Base-by-base conservation (phyloP, 306 rosid species). In the Prinsepia uniflora region DNA sequence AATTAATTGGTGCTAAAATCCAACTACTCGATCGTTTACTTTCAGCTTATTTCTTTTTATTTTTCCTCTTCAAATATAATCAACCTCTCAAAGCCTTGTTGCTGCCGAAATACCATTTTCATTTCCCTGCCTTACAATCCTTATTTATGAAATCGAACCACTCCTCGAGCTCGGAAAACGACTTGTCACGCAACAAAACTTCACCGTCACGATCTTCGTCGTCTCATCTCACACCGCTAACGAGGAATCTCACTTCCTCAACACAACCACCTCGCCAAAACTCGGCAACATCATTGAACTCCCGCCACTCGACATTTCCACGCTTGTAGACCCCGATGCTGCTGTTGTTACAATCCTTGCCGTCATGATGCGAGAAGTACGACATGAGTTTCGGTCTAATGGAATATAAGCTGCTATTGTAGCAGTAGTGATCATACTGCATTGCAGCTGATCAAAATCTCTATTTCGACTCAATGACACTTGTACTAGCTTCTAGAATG, bases 131-230 rank as follows among this genome's bases (percentile, higher is more conserved):
- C 36, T 30, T 30, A 30, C 36, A 30, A 30, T 30, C 36, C 4
- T 30, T 30, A 2, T 30, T 1, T 30, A 30, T 30, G 2, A 30
- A 30, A 30, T 30, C 36, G 36, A 30, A 30, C 36, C 36, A 30
- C 36, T 30, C 5, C 76, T 88, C 14, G 87, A 88, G 66, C 86
- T 88, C 0, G 86, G 72, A 0, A 86, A 82, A 9, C 82, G 80
- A 68, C 76, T 88, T 1, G 70, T 65, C 62, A 18, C 49, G 47
- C 79, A 52, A 40, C 82, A 54, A 67, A 76, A 67, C 42, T 78
- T 86, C 81, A 57, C 72, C 34, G 75, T 66, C 73, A 88, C 88
- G 4, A 36, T 85, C 79, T 74, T 85, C 8, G 78, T 71, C 66
- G 71, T 85, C 49, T 61, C 78, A 56, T 77, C 68, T 17, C 78